Conservation (phyloP, 495 filamentous ascomycete genomes). For the Hypoxylon intermedium region DNA sequence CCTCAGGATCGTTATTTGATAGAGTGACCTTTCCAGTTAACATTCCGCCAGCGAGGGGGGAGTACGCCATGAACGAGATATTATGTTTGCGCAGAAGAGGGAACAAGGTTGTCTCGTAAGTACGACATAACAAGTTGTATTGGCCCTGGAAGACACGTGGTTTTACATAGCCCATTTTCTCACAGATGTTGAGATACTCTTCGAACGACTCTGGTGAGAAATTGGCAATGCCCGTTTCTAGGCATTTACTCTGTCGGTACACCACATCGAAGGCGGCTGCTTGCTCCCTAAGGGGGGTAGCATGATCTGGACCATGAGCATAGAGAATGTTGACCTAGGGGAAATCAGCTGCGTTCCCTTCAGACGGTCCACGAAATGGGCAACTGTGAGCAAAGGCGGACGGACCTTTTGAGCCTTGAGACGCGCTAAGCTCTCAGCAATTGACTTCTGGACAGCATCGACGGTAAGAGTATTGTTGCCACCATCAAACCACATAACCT, state of each 20-base stretch:
- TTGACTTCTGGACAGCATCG: neutral
- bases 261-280: slow-evolving; percentile 48
- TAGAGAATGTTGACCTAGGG: slow-evolving; percentile 45
- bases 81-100: slow-evolving; percentile 56
- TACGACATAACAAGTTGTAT: slow-evolving; percentile 53
- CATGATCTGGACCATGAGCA: slow-evolving; percentile 50
- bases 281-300: slow-evolving; percentile 51
- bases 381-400: too few species aligned
- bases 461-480: slow-evolving; percentile 10
- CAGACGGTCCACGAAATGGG: too few species aligned
- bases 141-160: slow-evolving; percentile 59
- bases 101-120: slow-evolving; percentile 48
- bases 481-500: slow-evolving; percentile 14
- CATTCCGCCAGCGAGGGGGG: slow-evolving; percentile 59
- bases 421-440: slow-evolving; percentile 21
- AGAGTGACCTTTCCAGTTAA: slow-evolving; percentile 46
- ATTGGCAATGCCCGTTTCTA: slow-evolving; percentile 1
- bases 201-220: slow-evolving; percentile 31
- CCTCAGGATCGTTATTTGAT: slow-evolving; percentile 15
- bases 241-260: slow-evolving; percentile 47
- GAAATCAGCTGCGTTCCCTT: too few species aligned
- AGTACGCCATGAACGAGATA: slow-evolving; percentile 58
- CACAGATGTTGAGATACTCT: slow-evolving; percentile 49
- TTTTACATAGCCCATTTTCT: slow-evolving; percentile 49
- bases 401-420: slow-evolving; percentile 25